Evolutionary conservation across 75 land plant species (phyloP).

Genomic region (Pinus albicaulis): DNA sequence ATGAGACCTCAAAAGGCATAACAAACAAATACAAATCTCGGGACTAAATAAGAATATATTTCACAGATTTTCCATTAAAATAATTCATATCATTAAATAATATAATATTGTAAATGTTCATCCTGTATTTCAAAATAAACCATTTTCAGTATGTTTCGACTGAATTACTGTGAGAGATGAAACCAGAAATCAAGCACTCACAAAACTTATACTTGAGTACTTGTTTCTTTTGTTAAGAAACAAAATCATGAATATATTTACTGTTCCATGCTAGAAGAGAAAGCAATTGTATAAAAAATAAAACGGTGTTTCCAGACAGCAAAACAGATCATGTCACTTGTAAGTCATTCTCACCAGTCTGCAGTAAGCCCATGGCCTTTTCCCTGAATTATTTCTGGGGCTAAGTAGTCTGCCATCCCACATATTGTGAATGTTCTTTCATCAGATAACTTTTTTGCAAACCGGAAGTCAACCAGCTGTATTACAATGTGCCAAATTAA

Average conservation of each 20-base stretch:
- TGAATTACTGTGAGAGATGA: not conserved
- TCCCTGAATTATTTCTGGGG: constrained; percentile 94
- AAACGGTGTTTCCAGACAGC: not conserved
- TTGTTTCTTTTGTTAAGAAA: not conserved
- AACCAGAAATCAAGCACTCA: not conserved
- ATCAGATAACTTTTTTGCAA: constrained; percentile 63
- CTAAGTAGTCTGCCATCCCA: constrained; percentile 89
- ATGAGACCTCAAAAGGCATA: too few relatives aligned
- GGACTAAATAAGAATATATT: too few relatives aligned
- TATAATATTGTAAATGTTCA: not conserved
- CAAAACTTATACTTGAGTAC: not conserved
- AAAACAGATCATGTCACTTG: not conserved
- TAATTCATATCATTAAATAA: too few relatives aligned
- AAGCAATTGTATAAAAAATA: not conserved
- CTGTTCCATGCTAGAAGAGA: not conserved
- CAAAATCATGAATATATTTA: not conserved
- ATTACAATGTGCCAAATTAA: constrained; percentile 7
- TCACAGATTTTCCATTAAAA: too few relatives aligned
- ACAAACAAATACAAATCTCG: too few relatives aligned
- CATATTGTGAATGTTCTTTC: constrained; percentile 87
- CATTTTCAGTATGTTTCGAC: not conserved
- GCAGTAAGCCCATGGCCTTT: constrained; percentile 88
- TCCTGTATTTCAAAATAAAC: not conserved
- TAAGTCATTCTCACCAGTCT: constrained; percentile 67
- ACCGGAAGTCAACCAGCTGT: constrained; percentile 92